Evolutionary conservation across 2,329 filamentous ascomycete genomes (phyloP), one percentile per base, ranked within the genome.

Genomic region (Fusarium siculi): DNA sequence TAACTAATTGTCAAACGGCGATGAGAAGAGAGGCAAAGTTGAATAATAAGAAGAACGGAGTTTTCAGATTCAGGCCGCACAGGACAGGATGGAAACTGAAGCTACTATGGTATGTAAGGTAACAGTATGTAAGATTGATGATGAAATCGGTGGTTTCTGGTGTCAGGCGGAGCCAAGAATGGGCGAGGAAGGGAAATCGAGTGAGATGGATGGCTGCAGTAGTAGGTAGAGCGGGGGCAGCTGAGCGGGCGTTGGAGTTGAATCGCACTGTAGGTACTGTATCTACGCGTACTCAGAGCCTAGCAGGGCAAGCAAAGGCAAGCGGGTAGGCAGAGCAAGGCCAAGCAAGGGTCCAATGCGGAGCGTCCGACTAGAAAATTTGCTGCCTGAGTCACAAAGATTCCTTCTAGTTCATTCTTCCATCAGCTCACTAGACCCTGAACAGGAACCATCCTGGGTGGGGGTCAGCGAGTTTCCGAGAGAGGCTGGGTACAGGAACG

Each of bases 311-410:
- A 28, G 39, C n/a, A 49, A 25, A 15, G 14, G 28, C 15, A 23
- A 25, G 32, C n/a, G 19, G 18, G 30, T 30, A 30, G 30, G 30
- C 30, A 30, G 30, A 30, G 14, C 18, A 46, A 21, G 12, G 44
- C 44, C 53, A 56, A 42, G 42, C 37, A 50, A 44, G 37, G 30
- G 55, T 68, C 55, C 64, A 68, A 68, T 63, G 55, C 49, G 57
- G 49, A 43, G 39, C 64, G 40, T 50, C 49, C 1, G 12, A 60
- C 28, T 10, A 32, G 58, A 70, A 70, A 70, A 47, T 64, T 81
- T 79, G 79, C 75, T 81, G 81, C 81, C 81, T 82, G 79, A 81
- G 80, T 81, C 79, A 80, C 70, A 77, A 76, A 78, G 62, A 72
- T 58, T 58, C 56, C 58, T 79, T 79, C 79, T 80, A 78, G 79